These are phyloP conservation scores for Coniella vitis DNA, from an alignment of 2,329 filamentous ascomycete species.

Conservation along the genomic window DNA sequence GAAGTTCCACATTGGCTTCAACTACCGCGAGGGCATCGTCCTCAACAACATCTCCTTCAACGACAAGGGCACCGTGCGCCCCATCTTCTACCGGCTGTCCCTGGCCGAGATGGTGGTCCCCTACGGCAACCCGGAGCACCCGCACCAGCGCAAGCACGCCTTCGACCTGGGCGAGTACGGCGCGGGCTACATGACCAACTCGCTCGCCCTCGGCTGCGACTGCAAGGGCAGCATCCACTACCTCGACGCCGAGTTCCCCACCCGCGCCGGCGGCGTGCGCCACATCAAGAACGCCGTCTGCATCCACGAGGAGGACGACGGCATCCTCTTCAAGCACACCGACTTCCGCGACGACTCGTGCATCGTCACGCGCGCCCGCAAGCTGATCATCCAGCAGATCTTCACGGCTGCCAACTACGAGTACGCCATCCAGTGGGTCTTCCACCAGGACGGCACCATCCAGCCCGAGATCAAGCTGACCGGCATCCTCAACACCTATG, in stretches of 20 bases:
- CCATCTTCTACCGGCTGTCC: constrained; percentile 83
- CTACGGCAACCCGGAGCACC: constrained; percentile 74
- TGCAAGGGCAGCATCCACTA: constrained; percentile 91
- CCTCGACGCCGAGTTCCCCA: constrained; percentile 80
- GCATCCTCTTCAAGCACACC: constrained; percentile 89
- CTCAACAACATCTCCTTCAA: constrained; percentile 86
- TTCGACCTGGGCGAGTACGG: constrained; percentile 79
- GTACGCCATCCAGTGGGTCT: constrained; percentile 75
- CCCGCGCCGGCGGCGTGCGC: constrained; percentile 64
- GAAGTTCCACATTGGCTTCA: constrained; percentile 90
- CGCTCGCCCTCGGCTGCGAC: constrained; percentile 68
- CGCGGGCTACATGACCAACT: constrained; percentile 79
- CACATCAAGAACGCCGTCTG: constrained; percentile 92
- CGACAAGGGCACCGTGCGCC: constrained; percentile 69
- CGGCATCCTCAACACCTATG: constrained; percentile 87
- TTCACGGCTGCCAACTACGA: constrained; percentile 97
- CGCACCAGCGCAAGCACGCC: constrained; percentile 74
- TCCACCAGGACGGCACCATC: constrained; percentile 86
- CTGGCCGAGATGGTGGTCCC: constrained; percentile 92
- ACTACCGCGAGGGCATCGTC: constrained; percentile 87
- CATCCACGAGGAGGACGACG: constrained; percentile 88
- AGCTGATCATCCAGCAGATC: constrained; percentile 82
- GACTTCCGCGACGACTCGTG: constrained; percentile 88
- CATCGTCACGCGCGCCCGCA: constrained; percentile 78
- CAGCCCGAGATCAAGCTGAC: constrained; percentile 90